Conservation (phyloP, 1,284 basidiomycete genomes). For the Tetrapyrgos nigripes region DNA sequence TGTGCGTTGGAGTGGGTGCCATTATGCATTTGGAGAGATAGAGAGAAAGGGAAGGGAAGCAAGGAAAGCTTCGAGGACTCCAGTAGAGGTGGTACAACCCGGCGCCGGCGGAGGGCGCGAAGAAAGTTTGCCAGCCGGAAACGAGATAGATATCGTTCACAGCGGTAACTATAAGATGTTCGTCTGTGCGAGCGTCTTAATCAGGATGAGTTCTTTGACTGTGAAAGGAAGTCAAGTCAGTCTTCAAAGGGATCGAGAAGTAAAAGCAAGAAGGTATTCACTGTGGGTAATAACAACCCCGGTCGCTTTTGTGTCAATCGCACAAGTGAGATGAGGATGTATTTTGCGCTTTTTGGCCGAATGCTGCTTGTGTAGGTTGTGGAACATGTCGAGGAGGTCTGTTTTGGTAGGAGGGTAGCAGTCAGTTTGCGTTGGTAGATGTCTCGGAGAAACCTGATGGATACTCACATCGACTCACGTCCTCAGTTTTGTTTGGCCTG, state of each 20-base stretch:
- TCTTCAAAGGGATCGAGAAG: neutral
- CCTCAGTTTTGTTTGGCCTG: conserved; percentile 57
- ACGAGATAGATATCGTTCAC: no score
- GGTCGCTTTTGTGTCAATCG: conserved; percentile 58
- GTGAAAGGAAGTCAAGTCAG: neutral
- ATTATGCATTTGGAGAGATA: no score
- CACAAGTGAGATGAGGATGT: conserved; percentile 60
- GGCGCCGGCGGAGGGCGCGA: no score
- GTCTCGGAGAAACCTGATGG: neutral
- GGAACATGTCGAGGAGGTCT: conserved; percentile 60
- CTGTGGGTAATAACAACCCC: conserved; percentile 51
- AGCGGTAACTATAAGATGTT: conserved; percentile 40
- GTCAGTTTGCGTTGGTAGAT: neutral
- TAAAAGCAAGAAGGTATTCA: conserved; percentile 32
- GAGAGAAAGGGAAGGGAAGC: neutral
- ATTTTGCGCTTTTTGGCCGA: conserved; percentile 52
- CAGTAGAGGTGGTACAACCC: no score
- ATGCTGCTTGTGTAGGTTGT: conserved; percentile 53
- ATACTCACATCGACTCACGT: conserved; percentile 58
- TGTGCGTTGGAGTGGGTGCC: no score
- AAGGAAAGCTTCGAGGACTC: no score
- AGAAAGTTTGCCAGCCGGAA: no score
- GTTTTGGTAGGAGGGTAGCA: neutral
- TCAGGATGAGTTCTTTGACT: conserved; percentile 53
- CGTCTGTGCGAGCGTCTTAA: conserved; percentile 39